Conservation (phyloP, 139 green algal species). For the Auxenochlorella pyrenoidosa region DNA sequence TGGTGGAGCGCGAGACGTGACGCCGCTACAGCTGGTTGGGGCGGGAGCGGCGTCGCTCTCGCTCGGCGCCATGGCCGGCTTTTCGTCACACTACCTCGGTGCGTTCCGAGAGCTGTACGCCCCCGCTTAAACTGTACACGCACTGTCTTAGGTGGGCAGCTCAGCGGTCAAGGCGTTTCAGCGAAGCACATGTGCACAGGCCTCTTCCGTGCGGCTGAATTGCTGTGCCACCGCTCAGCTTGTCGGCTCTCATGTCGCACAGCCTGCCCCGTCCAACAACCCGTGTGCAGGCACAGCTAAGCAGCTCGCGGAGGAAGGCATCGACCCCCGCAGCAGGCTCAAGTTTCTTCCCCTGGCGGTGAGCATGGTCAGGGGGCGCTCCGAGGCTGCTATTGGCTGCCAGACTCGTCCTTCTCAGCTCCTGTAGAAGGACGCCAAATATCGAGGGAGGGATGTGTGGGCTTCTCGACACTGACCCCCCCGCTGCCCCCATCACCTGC, state of each 20-base stretch:
- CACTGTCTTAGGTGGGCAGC: no score
- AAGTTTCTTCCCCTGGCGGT: constrained; percentile 53
- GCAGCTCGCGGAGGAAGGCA: constrained; percentile 53
- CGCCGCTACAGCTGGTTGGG: constrained; percentile 3
- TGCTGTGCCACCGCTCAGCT: no score
- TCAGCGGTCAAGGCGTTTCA: not conserved
- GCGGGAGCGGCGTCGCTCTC: not conserved
- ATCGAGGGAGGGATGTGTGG: no score
- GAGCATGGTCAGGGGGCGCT: not conserved
- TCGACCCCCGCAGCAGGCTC: constrained; percentile 40
- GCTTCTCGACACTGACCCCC: no score
- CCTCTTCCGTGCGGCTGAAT: no score
- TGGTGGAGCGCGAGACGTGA: not conserved
- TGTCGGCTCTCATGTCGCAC: no score
- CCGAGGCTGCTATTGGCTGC: no score
- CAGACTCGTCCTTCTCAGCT: not conserved
- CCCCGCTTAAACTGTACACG: no score
- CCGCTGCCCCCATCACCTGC: no score
- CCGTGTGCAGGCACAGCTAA: constrained; percentile 45
- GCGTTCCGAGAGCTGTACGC: not conserved
- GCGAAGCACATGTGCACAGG: not conserved
- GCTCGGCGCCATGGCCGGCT: constrained; percentile 7
- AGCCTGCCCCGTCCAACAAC: no score
- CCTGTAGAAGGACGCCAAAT: no score
- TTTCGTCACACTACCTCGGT: constrained; percentile 21